Conservation (phyloP, 352 stramenopile genomes). For the Globisporangium cystogenes region DNA sequence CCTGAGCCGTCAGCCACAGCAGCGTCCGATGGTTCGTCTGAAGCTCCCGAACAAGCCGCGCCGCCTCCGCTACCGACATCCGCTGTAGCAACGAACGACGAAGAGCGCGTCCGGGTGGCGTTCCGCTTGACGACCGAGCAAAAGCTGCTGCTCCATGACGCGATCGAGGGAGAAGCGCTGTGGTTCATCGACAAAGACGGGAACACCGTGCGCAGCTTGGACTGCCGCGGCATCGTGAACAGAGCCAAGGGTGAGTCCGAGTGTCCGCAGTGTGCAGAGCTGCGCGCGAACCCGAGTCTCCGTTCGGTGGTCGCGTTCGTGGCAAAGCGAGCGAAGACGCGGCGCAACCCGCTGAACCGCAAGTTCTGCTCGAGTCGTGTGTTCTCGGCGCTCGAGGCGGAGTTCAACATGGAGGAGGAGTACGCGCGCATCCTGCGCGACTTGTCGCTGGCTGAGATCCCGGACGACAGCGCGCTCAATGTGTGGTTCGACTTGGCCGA, state of each 20-base stretch:
- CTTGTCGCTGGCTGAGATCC: slow-evolving; percentile 45
- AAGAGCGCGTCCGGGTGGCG: neutral
- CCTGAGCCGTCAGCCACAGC: neutral
- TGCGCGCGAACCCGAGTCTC: slow-evolving; percentile 50
- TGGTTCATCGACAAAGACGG: slow-evolving; percentile 84
- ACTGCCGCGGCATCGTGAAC: slow-evolving; percentile 51
- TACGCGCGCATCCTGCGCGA: slow-evolving; percentile 44
- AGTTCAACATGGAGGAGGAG: slow-evolving; percentile 54
- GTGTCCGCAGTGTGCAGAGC: slow-evolving; percentile 37
- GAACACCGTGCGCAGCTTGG: slow-evolving; percentile 56
- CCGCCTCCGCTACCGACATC: neutral
- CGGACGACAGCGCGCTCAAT: slow-evolving; percentile 33
- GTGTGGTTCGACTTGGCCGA: slow-evolving; percentile 63
- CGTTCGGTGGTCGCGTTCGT: slow-evolving; percentile 29
- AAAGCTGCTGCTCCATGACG: slow-evolving; percentile 67
- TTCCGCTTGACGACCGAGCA: slow-evolving; percentile 20
- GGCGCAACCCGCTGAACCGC: slow-evolving; percentile 41
- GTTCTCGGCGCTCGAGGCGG: slow-evolving; percentile 42
- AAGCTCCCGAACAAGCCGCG: no score
- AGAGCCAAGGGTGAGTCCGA: slow-evolving; percentile 26
- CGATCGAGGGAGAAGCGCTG: slow-evolving; percentile 58
- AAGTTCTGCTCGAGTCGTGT: slow-evolving; percentile 52
- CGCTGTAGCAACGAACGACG: neutral
- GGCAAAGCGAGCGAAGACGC: slow-evolving; percentile 29
- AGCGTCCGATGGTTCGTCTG: neutral